phyloP scores from a whole-genome alignment of 208 protist genomes.

The Herpetomonas muscarum region DNA sequence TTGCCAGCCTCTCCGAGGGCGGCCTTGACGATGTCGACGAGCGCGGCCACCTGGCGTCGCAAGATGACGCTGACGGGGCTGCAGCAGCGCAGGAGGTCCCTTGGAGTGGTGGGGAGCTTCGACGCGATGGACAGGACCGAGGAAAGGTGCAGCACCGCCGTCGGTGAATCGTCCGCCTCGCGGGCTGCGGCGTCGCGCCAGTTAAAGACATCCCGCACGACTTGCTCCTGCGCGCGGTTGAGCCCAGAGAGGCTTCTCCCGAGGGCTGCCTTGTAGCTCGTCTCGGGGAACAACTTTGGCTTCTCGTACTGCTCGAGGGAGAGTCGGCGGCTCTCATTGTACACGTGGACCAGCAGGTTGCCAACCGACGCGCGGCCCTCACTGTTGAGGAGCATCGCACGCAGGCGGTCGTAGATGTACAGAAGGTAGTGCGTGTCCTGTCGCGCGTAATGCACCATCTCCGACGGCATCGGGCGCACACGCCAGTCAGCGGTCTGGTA shows the following conservation, averaged over 20 bases:
- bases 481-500: slow-evolving; percentile 99
- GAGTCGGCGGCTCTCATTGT: slow-evolving; percentile 72
- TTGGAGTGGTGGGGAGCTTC: slow-evolving; percentile 73
- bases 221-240: slow-evolving; percentile 40
- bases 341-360: slow-evolving; percentile 87
- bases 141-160: slow-evolving; percentile 76
- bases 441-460: slow-evolving; percentile 97
- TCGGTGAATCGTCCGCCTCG: slow-evolving; percentile 77
- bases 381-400: slow-evolving; percentile 70
- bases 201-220: slow-evolving; percentile 76
- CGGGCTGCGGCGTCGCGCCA: slow-evolving; percentile 77
- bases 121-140: slow-evolving; percentile 74
- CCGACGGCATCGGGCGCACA: slow-evolving; percentile 94
- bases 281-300: slow-evolving; percentile 64
- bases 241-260: slow-evolving; percentile 74
- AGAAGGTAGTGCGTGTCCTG: slow-evolving; percentile 99
- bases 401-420: slow-evolving; percentile 94
- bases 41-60: slow-evolving; percentile 47
- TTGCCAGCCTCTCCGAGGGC: slow-evolving; percentile 21
- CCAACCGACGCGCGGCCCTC: slow-evolving; percentile 68
- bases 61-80: slow-evolving; percentile 67
- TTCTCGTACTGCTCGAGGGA: slow-evolving; percentile 93
- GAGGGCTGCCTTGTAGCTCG: slow-evolving; percentile 65
- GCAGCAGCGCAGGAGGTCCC: slow-evolving; percentile 68
- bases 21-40: slow-evolving; percentile 57